Evolutionary conservation across 1,284 basidiomycete genomes (phyloP), one percentile per base, ranked within the genome.

Genomic region (Apiotrichum gracile): DNA sequence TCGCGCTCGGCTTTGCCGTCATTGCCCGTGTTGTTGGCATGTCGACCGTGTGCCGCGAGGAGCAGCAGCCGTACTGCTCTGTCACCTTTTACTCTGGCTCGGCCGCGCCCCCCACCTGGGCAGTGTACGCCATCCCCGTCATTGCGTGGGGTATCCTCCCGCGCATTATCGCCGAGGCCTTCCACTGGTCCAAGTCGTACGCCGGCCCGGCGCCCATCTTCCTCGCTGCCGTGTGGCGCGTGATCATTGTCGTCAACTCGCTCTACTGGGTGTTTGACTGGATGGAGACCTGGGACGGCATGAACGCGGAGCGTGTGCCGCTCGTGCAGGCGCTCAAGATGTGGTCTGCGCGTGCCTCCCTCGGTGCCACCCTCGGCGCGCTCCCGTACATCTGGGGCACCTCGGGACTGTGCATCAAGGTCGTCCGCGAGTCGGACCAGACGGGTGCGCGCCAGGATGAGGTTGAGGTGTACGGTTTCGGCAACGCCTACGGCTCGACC

Each of bases 11-110:
- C 4, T 85, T 86, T 57, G 82, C 85, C 0, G 63, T 82, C n/a
- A 84, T 85, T 56, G 80, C 87, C 6, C 83, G 93, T 12, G 66
- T 89, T 14, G 85, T 91, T 68, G 80, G 84, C 0, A 70, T 82
- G 51, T 86, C 85, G 66, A 89, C 91, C 0, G 83, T 93, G 0
- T 98, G 94, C 68, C 79, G 96, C 49, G 96, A 98, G 70, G 96
- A 98, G 69, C 94, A 97, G 72, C 85, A 88, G 43, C 86, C 89
- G 0, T 86, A 71, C 53, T 97, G 93, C 70, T 78, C 81, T 52
- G 85, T 91, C 48, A 92, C 91, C 0, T 97, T 93, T 77, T 93
- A 88, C 69, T 78, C 83, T 0, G 82, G 85, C 0, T 82, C 84
- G 3, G 81, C 86, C 2, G 76, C 81, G 1, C 82, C 88, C 0